Evolutionary conservation across 805 yeast species (phyloP).

Genomic region (Candida morakotiae): DNA sequence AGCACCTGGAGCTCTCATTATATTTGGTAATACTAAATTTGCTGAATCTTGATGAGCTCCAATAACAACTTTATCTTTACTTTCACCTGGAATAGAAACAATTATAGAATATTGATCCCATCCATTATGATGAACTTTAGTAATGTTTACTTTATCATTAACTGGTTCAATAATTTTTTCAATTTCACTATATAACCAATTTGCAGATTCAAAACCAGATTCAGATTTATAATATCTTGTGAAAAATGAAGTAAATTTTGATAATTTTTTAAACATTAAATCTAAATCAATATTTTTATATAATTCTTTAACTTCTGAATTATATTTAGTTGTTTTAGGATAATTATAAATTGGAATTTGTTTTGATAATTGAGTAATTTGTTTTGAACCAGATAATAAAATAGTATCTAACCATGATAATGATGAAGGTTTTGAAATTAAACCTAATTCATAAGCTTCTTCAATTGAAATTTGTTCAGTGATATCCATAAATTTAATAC

Average conservation of each 20-base stretch:
- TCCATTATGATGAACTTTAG: constrained; percentile 52
- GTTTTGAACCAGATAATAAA: constrained; percentile 21
- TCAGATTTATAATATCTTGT: constrained; percentile 75
- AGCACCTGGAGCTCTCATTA: constrained; percentile 84
- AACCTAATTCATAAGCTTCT: constrained; percentile 27
- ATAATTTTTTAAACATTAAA: constrained; percentile 50
- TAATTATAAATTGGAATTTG: constrained; percentile 40
- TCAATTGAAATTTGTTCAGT: constrained; percentile 44
- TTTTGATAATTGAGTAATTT: constrained; percentile 19
- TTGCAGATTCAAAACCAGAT: constrained; percentile 65
- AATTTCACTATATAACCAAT: constrained; percentile 60
- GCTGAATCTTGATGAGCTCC: constrained; percentile 91
- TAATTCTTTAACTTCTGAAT: constrained; percentile 37
- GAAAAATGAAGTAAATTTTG: constrained; percentile 62
- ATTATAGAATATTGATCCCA: constrained; percentile 82
- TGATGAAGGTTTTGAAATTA: constrained; percentile 9
- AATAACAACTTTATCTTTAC: constrained; percentile 56
- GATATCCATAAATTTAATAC: constrained; percentile 60
- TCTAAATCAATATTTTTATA: constrained; percentile 42
- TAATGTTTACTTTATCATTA: constrained; percentile 29
- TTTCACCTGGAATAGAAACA: constrained; percentile 55
- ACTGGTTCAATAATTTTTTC: constrained; percentile 30
- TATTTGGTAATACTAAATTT: constrained; percentile 65
- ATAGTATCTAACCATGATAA: constrained; percentile 12
- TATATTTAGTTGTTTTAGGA: constrained; percentile 44